These are phyloP conservation scores for Carex cristatella DNA, from an alignment of 176 grass and related monocot genomes.

Conservation along the genomic window DNA sequence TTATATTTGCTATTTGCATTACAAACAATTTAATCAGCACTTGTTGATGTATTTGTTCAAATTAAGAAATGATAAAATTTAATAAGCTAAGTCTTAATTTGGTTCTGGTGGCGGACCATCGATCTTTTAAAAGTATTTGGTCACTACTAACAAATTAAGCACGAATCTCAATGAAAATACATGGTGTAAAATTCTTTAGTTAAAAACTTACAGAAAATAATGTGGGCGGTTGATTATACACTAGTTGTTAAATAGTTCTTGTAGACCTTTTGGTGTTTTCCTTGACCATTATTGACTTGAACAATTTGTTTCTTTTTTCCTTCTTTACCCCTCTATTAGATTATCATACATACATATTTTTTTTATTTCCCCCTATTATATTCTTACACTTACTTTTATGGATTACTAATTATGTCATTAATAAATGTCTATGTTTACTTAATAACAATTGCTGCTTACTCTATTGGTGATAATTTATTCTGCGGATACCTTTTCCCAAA, in stretches of 20 bases:
- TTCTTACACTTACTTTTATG: neutral
- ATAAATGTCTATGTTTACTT: neutral
- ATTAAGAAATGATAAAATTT: neutral
- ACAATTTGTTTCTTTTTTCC: neutral
- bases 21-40: neutral
- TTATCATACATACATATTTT: neutral
- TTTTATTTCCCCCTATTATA: neutral
- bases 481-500: neutral
- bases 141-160: neutral
- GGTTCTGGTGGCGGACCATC: neutral
- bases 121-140: too few relatives aligned
- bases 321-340: too few relatives aligned
- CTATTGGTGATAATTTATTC: too few relatives aligned
- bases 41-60: neutral
- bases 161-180: neutral
- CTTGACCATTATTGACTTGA: neutral
- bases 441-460: neutral
- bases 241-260: neutral
- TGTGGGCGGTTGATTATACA: neutral
- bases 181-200: neutral
- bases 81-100: neutral
- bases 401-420: neutral
- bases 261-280: neutral
- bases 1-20: neutral
- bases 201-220: neutral